phyloP scores from a whole-genome alignment of 306 rosid genomes.

The Lablab purpureus region DNA sequence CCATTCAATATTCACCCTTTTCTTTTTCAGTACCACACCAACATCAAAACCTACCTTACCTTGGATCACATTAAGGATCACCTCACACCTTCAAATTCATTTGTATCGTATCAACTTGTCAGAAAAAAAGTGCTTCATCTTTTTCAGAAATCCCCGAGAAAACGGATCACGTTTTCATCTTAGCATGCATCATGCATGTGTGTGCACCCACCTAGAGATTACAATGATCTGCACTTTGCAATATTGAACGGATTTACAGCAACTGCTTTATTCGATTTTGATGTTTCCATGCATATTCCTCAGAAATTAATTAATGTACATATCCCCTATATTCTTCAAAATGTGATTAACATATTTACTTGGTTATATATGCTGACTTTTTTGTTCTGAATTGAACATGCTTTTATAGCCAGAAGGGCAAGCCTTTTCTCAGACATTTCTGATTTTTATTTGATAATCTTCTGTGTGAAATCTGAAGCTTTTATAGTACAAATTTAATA shows the following conservation, averaged over 20 bases:
- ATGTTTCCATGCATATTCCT: neutral
- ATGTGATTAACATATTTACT: neutral
- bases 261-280: neutral
- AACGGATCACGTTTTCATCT: slow-evolving; percentile 29
- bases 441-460: neutral
- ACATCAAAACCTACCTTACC: slow-evolving; percentile 1
- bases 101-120: slow-evolving; percentile 11
- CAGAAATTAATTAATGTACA: neutral
- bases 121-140: neutral
- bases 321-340: neutral
- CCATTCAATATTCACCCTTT: slow-evolving; percentile 48
- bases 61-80: slow-evolving; percentile 23
- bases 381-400: neutral
- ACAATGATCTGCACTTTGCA: neutral
- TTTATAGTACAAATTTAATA: neutral
- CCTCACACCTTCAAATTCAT: neutral
- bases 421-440: neutral
- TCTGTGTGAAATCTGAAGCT: neutral
- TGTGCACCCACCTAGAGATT: neutral
- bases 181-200: neutral
- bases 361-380: slow-evolving; percentile 2
- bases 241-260: neutral
- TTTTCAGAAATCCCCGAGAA: slow-evolving; percentile 15
- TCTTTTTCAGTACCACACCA: slow-evolving; percentile 26
- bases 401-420: neutral